phyloP scores from a whole-genome alignment of 176 grass and related monocot genomes.

The Poa pratensis region DNA sequence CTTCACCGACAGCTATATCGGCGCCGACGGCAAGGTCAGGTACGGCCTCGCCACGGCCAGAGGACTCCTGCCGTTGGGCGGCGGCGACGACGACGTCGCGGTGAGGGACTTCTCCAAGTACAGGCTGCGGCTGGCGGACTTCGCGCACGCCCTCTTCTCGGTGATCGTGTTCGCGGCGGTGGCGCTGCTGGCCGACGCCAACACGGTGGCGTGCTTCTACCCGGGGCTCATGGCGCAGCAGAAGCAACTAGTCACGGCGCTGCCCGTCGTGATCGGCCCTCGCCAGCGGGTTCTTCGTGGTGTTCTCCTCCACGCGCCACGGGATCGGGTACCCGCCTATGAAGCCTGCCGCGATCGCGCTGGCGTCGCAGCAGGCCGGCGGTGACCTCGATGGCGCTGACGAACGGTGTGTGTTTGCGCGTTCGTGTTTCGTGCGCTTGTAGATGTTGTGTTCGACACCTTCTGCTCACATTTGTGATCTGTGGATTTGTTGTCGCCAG shows the following conservation, averaged over 20 bases:
- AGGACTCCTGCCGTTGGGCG: constrained; percentile 55
- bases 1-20: constrained; percentile 78
- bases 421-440: not conserved
- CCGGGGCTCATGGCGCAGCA: constrained; percentile 47
- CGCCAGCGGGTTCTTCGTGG: constrained; percentile 52
- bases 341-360: constrained; percentile 16
- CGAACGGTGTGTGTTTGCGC: not conserved
- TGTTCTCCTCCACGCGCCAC: constrained; percentile 66
- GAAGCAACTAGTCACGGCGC: constrained; percentile 59
- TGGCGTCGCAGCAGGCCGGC: constrained; percentile 41
- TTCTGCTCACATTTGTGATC: not conserved
- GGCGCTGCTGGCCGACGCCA: constrained; percentile 55
- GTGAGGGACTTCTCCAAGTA: constrained; percentile 51
- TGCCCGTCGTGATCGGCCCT: constrained; percentile 67
- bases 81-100: not conserved
- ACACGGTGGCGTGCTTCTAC: constrained; percentile 77
- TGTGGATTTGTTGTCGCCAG: not conserved
- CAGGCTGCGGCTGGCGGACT: constrained; percentile 56
- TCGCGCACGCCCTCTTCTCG: constrained; percentile 64
- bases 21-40: constrained; percentile 62
- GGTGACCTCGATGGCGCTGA: constrained; percentile 2
- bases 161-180: constrained; percentile 63
- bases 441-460: not conserved
- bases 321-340: constrained; percentile 66
- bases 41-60: constrained; percentile 62